Conservation (phyloP, 371 early-diverging fungal genomes). For the Parasitella parasitica region DNA sequence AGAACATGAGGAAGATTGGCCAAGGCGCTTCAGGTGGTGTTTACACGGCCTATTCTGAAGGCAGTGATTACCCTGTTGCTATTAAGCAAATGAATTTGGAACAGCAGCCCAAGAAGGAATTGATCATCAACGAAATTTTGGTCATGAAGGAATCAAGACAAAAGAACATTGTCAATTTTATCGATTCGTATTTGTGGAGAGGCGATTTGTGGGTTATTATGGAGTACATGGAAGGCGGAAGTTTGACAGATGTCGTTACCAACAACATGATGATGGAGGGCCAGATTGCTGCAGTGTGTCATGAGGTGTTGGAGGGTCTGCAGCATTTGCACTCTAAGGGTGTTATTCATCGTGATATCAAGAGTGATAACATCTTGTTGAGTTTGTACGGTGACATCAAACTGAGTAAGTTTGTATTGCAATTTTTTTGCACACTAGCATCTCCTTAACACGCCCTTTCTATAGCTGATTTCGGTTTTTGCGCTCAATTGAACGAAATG, state of each 20-base stretch:
- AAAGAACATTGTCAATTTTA: conserved; percentile 95
- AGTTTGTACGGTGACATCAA: conserved; percentile 89
- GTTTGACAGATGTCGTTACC: conserved; percentile 90
- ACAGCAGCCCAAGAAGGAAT: conserved; percentile 93
- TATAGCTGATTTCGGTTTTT: conserved; percentile 95
- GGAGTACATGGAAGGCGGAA: conserved; percentile 98
- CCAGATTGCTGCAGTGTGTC: conserved; percentile 92
- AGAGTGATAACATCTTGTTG: conserved; percentile 94
- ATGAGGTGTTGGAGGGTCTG: conserved; percentile 89
- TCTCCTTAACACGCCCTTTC: not conserved
- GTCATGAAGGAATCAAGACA: conserved; percentile 90
- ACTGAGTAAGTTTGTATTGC: conserved; percentile 61
- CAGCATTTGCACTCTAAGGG: conserved; percentile 92
- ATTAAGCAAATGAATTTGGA: conserved; percentile 97
- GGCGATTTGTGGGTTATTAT: conserved; percentile 94
- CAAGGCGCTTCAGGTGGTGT: conserved; percentile 98
- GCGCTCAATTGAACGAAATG: conserved; percentile 84
- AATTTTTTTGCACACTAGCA: not conserved
- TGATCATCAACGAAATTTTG: conserved; percentile 95
- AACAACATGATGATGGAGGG: conserved; percentile 93
- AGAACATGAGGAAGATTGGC: conserved; percentile 90
- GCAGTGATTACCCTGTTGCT: conserved; percentile 71
- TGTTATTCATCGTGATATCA: conserved; percentile 97
- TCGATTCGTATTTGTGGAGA: conserved; percentile 87
- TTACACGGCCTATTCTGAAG: conserved; percentile 77